Evolutionary conservation across 2,329 filamentous ascomycete species (phyloP), one percentile per base, ranked within the genome.

Genomic region (Arthrobotrys sphaeroides): DNA sequence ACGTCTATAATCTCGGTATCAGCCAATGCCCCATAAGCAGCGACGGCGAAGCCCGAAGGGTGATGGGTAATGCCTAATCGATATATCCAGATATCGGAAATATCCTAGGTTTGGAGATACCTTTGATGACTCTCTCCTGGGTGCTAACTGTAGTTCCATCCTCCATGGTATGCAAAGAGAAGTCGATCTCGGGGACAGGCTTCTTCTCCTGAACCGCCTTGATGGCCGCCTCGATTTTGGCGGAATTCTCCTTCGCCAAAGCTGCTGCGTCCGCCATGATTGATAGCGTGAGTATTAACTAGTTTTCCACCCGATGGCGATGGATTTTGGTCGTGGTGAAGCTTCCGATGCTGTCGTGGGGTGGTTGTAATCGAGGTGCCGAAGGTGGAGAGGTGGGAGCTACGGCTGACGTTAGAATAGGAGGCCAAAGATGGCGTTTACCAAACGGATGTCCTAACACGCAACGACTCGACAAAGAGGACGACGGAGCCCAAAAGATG

Each of bases 151-250:
- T 93, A 64, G 88, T 90, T 82, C 92, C 93, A 86, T 99, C 95
- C 83, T 99, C 95, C 94, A 98, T 97, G 77, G 91, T 95, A 84
- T 99, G 95, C 81, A 99, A 89, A 68, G 93, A 96, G 83, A 99
- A 99, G 86, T 99, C 95, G 81, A 99, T 98, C 87, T 98, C 94
- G 72, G 95, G 95, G 59, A 96, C 87, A 65, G 94, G 94, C 86
- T 91, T 94, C 90, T 98, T 98, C 81, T 97, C 89, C 83, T 90
- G 90, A 81, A 99, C 93, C 76, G 95, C 95, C 83, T 92, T 92
- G 81, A 94, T 90, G 80, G 92, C 91, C 88, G 93, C 94, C 85
- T 97, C 93, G 82, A 97, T 88, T 83, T 91, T 89, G 49, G 77
- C 80, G 80, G 83, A 73, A 45, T 78, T 79, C 74, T 80, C 79